Percentiles rank a stretch among this genome's conserved stretches.
phyloP scores from a whole-genome alignment of 2,329 filamentous ascomycete species.

The Claviceps sp. region DNA sequence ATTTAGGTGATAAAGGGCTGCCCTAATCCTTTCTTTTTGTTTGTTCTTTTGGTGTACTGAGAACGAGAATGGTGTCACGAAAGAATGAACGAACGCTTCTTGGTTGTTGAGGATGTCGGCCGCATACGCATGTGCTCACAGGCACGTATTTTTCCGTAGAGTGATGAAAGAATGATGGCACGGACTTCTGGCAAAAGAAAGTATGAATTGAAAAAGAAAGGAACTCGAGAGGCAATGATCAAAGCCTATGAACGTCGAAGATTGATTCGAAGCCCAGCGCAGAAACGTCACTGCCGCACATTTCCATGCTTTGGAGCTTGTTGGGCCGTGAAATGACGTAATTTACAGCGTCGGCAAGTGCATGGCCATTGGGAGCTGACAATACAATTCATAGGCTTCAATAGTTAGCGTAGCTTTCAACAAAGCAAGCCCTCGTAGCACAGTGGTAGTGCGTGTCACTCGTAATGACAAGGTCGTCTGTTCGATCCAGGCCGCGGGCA shows the following conservation, averaged over 20 bases:
- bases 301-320: too few relatives aligned
- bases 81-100: not conserved
- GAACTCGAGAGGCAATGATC: not conserved
- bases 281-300: too few relatives aligned
- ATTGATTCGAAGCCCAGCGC: too few relatives aligned
- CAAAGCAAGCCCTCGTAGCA: not conserved
- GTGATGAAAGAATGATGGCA: not conserved
- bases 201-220: not conserved
- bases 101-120: not conserved
- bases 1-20: slow-evolving; percentile 17
- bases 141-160: not conserved
- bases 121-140: not conserved
- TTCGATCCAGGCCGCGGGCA: slow-evolving; percentile 1
- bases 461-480: slow-evolving; percentile 1
- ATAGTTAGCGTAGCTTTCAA: not conserved
- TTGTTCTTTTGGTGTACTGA: not conserved
- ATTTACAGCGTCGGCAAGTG: not conserved
- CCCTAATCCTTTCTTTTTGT: not conserved
- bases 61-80: not conserved
- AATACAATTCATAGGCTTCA: rapidly evolving
- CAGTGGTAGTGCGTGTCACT: slow-evolving; percentile 1
- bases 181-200: not conserved
- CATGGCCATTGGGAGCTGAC: not conserved
- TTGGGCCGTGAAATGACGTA: too few relatives aligned
- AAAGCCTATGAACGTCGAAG: too few relatives aligned